Conservation (phyloP, 2,329 filamentous ascomycete genomes). For the Esteya vermicola region DNA sequence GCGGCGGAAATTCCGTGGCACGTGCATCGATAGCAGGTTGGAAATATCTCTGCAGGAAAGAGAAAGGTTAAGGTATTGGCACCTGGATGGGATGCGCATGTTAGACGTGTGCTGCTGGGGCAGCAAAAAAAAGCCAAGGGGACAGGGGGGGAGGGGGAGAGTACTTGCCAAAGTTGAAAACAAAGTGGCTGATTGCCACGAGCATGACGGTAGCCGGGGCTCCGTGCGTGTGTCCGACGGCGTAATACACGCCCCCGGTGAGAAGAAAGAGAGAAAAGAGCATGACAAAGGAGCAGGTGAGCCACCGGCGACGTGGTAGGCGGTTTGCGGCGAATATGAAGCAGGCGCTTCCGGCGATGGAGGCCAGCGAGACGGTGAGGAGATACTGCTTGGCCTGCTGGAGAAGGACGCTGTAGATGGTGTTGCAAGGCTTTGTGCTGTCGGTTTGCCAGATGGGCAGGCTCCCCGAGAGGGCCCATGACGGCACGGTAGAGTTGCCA, state of each 20-base stretch:
- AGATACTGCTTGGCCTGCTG: slow-evolving; percentile 39
- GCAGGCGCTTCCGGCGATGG: slow-evolving; percentile 33
- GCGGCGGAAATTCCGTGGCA: slow-evolving; percentile 49
- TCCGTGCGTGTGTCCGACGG: slow-evolving; percentile 24
- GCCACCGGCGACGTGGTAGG: slow-evolving; percentile 31
- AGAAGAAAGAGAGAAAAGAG: slow-evolving; percentile 31
- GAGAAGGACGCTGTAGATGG: slow-evolving; percentile 35
- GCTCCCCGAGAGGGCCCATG: slow-evolving; percentile 21
- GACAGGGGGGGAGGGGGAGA: too few relatives aligned
- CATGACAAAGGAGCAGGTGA: slow-evolving; percentile 33
- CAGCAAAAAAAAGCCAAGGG: too few relatives aligned
- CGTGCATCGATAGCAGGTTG: slow-evolving; percentile 46
- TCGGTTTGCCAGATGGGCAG: slow-evolving; percentile 37
- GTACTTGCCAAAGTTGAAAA: slow-evolving; percentile 37
- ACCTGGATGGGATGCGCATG: too few relatives aligned
- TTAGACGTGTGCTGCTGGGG: too few relatives aligned
- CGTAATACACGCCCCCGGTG: slow-evolving; percentile 35
- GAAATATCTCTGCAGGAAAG: slow-evolving; percentile 50
- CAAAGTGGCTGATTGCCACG: slow-evolving; percentile 37
- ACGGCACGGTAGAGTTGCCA: slow-evolving; percentile 28
- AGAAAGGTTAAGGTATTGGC: slow-evolving; percentile 51
- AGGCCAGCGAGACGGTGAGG: slow-evolving; percentile 35
- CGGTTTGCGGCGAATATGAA: slow-evolving; percentile 33
- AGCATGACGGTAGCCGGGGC: slow-evolving; percentile 33
- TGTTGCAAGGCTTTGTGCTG: slow-evolving; percentile 31